These are phyloP conservation scores for Aleurites moluccanus DNA, from an alignment of 441 rosid species.

Conservation along the genomic window DNA sequence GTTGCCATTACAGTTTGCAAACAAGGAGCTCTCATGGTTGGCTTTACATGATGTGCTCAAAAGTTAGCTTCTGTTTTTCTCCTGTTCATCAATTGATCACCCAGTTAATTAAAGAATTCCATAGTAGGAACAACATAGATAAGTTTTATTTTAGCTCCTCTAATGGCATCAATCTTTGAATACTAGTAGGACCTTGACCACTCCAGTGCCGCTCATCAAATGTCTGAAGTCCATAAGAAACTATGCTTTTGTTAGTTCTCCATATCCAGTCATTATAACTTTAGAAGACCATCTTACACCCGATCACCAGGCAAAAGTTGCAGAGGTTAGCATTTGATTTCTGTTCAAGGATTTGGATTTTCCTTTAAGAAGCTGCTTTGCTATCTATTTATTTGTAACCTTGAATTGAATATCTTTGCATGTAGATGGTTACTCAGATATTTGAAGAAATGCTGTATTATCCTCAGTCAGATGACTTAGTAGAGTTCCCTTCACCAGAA, in stretches of 20 bases:
- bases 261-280: slow-evolving; percentile 85
- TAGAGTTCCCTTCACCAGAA: slow-evolving; percentile 76
- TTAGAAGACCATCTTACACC: slow-evolving; percentile 92
- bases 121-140: not conserved
- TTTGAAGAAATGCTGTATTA: slow-evolving; percentile 71
- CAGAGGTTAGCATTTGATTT: slow-evolving; percentile 47
- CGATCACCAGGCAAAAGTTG: slow-evolving; percentile 83
- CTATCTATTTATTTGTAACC: not conserved
- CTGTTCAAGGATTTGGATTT: not conserved
- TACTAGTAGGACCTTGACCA: slow-evolving; percentile 69
- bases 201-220: slow-evolving; percentile 77
- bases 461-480: slow-evolving; percentile 62
- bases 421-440: slow-evolving; percentile 66
- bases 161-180: not conserved
- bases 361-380: not conserved
- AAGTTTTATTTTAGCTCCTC: not conserved
- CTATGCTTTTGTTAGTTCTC: slow-evolving; percentile 71
- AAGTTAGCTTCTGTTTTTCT: not conserved
- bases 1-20: not conserved
- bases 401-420: slow-evolving; percentile 14
- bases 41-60: not conserved
- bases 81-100: not conserved
- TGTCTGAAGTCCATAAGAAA: slow-evolving; percentile 72
- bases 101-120: not conserved
- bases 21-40: not conserved